A percentile compares a stretch with the other conserved stretches of the same genome.
Evolutionary conservation across 2,329 filamentous ascomycete species (phyloP).

Genomic region (Blastomyces parvus): DNA sequence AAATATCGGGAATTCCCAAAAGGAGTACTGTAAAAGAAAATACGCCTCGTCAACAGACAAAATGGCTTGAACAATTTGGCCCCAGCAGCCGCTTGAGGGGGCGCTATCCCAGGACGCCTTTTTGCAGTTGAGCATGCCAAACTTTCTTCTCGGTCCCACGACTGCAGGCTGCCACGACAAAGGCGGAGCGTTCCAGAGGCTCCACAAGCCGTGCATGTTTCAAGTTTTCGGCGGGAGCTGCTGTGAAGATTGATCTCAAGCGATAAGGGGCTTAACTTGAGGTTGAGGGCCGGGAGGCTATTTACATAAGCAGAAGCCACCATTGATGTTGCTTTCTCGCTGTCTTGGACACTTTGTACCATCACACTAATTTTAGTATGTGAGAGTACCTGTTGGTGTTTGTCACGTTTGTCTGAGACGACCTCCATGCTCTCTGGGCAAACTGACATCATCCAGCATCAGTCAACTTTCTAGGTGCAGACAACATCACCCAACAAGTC

Average conservation of each 20-base stretch:
- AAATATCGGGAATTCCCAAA: background rate
- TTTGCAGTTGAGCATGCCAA: background rate
- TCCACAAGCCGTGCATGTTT: background rate
- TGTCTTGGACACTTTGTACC: no score
- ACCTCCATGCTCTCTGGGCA: background rate
- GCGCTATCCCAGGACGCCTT: background rate
- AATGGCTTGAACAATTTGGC: background rate
- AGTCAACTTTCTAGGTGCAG: background rate
- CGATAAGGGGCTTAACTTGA: no score
- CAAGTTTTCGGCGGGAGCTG: background rate
- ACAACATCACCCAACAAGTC: background rate
- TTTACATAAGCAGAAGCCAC: background rate
- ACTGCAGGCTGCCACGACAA: background rate
- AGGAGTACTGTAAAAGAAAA: background rate
- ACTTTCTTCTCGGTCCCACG: background rate
- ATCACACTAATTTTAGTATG: no score
- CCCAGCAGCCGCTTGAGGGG: background rate
- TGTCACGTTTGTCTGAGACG: no score
- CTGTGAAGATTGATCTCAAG: no score
- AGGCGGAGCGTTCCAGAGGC: background rate
- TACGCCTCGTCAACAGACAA: background rate
- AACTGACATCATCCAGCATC: background rate
- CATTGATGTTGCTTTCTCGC: no score
- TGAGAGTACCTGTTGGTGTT: no score
- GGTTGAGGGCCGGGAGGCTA: background rate